These are phyloP conservation scores for Capsicum chinense DNA, from an alignment of 257 asterid species.

Conservation along the genomic window DNA sequence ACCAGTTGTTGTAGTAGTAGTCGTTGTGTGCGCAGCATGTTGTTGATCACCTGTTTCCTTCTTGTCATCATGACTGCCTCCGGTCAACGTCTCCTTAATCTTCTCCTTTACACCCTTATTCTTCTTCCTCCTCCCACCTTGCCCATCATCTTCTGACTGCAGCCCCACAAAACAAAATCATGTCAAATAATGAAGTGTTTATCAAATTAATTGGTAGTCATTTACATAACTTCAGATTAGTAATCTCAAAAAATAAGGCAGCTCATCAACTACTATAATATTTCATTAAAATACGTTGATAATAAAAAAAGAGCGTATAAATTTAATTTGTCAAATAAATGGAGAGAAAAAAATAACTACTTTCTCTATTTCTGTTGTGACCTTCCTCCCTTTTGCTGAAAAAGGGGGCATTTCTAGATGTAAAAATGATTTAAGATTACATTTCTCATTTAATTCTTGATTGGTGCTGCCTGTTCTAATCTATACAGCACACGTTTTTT, in stretches of 20 bases:
- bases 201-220: not conserved
- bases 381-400: no score
- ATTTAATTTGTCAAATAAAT: not conserved
- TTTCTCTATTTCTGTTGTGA: not conserved
- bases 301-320: no score
- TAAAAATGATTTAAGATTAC: not conserved
- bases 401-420: no score
- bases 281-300: not conserved
- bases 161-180: not conserved
- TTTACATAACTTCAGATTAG: not conserved
- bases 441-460: not conserved
- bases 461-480: no score
- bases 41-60: not conserved
- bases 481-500: no score
- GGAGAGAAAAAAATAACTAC: no score
- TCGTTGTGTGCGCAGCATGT: not conserved
- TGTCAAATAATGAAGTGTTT: not conserved
- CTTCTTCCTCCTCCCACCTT: constrained; percentile 23
- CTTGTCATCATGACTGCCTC: constrained; percentile 8
- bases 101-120: constrained; percentile 2
- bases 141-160: constrained; percentile 20
- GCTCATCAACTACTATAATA: not conserved
- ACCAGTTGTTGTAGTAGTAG: not conserved
- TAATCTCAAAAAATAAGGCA: not conserved
- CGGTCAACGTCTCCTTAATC: constrained; percentile 20